Conservation (phyloP, 1,284 basidiomycete species). For the Ustilago crameri region DNA sequence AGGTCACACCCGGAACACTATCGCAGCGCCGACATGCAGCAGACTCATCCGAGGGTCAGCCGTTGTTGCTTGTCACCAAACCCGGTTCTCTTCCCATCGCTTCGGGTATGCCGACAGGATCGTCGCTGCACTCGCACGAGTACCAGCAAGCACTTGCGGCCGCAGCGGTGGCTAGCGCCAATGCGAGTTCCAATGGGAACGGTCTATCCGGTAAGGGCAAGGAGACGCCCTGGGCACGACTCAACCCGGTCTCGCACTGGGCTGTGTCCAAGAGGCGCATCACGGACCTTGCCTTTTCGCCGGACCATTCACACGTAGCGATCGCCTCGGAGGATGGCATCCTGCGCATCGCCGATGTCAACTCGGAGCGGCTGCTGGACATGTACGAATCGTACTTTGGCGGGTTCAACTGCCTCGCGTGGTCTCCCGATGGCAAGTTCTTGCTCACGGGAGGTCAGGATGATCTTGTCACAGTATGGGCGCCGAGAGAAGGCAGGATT, state of each 20-base stretch:
- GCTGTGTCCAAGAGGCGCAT: constrained; percentile 38
- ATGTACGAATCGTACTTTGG: constrained; percentile 65
- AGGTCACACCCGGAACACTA: constrained; percentile 18
- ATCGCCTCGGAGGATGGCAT: constrained; percentile 59
- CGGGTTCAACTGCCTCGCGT: constrained; percentile 81
- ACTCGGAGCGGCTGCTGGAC: constrained; percentile 52
- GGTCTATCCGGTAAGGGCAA: constrained; percentile 50
- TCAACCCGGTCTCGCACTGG: constrained; percentile 65
- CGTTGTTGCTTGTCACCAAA: constrained; percentile 44
- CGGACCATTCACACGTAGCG: constrained; percentile 55
- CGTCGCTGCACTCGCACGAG: constrained; percentile 23
- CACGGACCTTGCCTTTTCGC: constrained; percentile 62
- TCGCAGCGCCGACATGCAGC: constrained; percentile 29
- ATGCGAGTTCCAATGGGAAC: constrained; percentile 28
- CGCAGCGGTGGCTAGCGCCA: constrained; percentile 31
- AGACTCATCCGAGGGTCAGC: constrained; percentile 13
- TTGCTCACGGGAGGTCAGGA: constrained; percentile 90
- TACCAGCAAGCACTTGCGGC: constrained; percentile 41
- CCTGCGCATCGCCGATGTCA: constrained; percentile 59
- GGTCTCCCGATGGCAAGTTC: constrained; percentile 94
- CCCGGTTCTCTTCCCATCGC: constrained; percentile 40
- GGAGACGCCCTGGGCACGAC: constrained; percentile 40
- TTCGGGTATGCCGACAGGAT: constrained; percentile 33
- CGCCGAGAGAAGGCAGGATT: constrained; percentile 70
- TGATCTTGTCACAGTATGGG: constrained; percentile 80